Evolutionary conservation across 495 filamentous ascomycete genomes (phyloP).

Genomic region (Podospora fimiseda): DNA sequence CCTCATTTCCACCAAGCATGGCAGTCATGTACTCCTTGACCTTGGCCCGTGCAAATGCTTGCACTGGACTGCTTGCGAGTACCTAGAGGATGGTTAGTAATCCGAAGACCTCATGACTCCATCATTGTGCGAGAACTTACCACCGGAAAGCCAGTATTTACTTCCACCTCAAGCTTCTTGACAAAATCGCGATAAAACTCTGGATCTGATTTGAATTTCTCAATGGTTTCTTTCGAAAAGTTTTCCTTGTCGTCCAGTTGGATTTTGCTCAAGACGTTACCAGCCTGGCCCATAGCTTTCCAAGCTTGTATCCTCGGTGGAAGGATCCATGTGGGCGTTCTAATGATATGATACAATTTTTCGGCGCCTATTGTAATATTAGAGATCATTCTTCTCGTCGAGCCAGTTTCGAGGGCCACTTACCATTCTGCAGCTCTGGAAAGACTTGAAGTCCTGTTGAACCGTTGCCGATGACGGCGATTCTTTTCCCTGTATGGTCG

Average conservation of each 20-base stretch:
- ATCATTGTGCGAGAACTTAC: conserved; percentile 19
- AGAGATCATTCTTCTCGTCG: too few species aligned
- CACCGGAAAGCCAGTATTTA: conserved; percentile 43
- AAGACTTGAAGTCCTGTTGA: conserved; percentile 56
- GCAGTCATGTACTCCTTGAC: conserved; percentile 39
- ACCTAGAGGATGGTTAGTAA: conserved; percentile 12
- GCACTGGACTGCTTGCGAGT: conserved; percentile 31
- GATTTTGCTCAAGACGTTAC: conserved; percentile 18
- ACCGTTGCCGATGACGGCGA: conserved; percentile 55
- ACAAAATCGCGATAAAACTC: conserved; percentile 31
- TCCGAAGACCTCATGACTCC: background rate
- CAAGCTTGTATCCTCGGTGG: conserved; percentile 44
- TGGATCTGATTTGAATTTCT: conserved; percentile 39
- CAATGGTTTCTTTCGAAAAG: conserved; percentile 39
- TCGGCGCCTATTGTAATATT: conserved; percentile 30
- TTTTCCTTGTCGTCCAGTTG: conserved; percentile 31
- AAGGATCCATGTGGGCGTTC: conserved; percentile 62
- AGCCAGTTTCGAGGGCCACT: conserved; percentile 34
- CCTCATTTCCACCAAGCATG: conserved; percentile 36
- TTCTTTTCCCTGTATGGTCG: conserved; percentile 49
- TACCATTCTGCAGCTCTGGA: conserved; percentile 51
- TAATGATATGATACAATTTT: conserved; percentile 43
- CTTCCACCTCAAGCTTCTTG: conserved; percentile 34
- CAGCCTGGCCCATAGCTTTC: conserved; percentile 35
- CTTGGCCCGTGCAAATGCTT: conserved; percentile 28